Evolutionary conservation across 78 protist genomes (phyloP), one percentile per base, ranked within the genome.

Genomic region (Reticulomyxa filosa): DNA sequence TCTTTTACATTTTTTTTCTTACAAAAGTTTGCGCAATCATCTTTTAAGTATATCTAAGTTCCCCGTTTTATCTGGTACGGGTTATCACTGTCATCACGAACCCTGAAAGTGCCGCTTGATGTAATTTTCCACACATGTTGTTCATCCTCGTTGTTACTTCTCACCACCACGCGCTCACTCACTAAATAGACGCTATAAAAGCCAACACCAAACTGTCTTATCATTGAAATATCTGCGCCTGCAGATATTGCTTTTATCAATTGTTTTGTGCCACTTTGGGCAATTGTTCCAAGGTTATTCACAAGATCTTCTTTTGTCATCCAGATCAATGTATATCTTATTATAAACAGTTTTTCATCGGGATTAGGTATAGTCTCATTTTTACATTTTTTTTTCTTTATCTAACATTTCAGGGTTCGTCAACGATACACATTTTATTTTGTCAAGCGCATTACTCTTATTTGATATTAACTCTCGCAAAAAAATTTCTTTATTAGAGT

Each of bases 201-300:
- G 33, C 99, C 98, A 55, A 97, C 98, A 81, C 99, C 99, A 73
- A 97, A 97, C 77, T 97, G 98, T 17, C 99, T 99, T 51, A 97
- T 97, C 92, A 93, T 83, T 72, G 75, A 48, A 17, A 94, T 73
- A 71, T 92, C 97, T 8, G 94, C 97, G 30, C 98, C 98, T 17
- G 81, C 77, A 52, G 62, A 55, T 30, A 90, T 72, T 22, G 90
- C 92, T 77, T 94, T 95, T 92, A 97, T 83, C 80, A 93, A 94
- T 20, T 66, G 71, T 80, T 88, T 87, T 46, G 98, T 94, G 61
- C 99, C 99, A 4, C 99, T 94, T 68, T 77, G 72, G 35, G 99
- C 99, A 68, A 97, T 92, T 57, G 98, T 92, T n/a, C 99, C 99
- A 32, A 97, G 83, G 88, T 87, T 88, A 84, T 83, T 81, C 32